phyloP scores from a whole-genome alignment of 305 asterid genomes.

The Solanum chacoense region DNA sequence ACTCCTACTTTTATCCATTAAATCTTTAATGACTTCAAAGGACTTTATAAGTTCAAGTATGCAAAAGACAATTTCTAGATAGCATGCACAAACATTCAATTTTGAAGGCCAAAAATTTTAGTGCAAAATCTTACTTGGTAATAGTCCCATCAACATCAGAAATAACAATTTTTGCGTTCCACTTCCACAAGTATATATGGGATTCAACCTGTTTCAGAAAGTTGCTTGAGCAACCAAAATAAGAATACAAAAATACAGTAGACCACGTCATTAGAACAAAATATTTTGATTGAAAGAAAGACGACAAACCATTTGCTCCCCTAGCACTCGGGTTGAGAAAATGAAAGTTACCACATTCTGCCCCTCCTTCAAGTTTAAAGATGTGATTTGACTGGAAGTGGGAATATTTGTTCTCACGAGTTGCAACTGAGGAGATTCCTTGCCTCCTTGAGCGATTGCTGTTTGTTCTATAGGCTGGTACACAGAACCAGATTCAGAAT shows the following conservation, averaged over 20 bases:
- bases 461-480: conserved; percentile 23
- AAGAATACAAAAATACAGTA: not conserved
- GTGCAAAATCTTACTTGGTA: conserved; percentile 50
- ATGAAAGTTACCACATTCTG: conserved; percentile 71
- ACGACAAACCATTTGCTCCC: conserved; percentile 57
- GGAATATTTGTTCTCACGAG: conserved; percentile 72
- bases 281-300: not conserved
- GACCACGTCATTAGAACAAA: not conserved
- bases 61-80: not conserved
- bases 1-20: not conserved
- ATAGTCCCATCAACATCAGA: conserved; percentile 94
- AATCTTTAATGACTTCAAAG: not conserved
- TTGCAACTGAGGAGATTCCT: conserved; percentile 47
- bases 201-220: conserved; percentile 67
- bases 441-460: conserved; percentile 12
- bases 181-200: conserved; percentile 94
- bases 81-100: not conserved
- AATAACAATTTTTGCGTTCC: conserved; percentile 79
- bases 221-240: not conserved
- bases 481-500: conserved; percentile 37
- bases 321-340: conserved; percentile 81
- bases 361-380: conserved; percentile 74
- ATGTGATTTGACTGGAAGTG: conserved; percentile 67
- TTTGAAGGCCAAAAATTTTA: not conserved
- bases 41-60: not conserved